Percentiles rank a stretch among this genome's conserved stretches.
Evolutionary conservation across 116 monocot genomes (phyloP).

Genomic region (Posidonia oceanica): DNA sequence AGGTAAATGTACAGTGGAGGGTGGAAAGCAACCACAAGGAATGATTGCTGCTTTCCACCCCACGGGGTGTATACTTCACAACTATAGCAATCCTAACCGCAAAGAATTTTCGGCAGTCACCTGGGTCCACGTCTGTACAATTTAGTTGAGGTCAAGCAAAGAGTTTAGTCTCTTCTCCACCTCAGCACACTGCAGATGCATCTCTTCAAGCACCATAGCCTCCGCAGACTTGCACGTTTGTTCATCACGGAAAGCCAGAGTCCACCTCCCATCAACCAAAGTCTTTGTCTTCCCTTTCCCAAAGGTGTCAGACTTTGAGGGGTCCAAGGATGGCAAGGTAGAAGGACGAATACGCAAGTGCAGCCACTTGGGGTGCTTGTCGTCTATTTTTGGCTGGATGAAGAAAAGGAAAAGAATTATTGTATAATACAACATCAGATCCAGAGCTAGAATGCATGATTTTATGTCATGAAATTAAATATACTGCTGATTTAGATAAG

Average conservation of each 20-base stretch:
- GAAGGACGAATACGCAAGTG: constrained; percentile 86
- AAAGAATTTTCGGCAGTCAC: constrained; percentile 3
- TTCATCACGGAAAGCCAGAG: constrained; percentile 77
- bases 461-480: neutral
- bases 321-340: constrained; percentile 40
- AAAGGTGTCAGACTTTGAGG: constrained; percentile 19
- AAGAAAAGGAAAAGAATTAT: constrained; percentile 4
- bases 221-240: constrained; percentile 57
- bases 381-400: constrained; percentile 71
- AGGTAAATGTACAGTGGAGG: constrained; percentile 2
- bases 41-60: neutral
- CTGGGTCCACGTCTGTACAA: neutral
- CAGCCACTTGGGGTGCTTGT: constrained; percentile 77
- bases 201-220: constrained; percentile 60
- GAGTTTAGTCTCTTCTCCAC: constrained; percentile 41
- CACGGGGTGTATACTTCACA: neutral
- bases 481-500: constrained; percentile 1
- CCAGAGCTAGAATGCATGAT: neutral
- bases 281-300: constrained; percentile 37
- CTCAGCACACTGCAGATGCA: constrained; percentile 30
- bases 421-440: neutral
- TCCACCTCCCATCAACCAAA: constrained; percentile 92
- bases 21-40: neutral
- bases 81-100: neutral
- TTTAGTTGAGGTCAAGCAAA: constrained; percentile 27